Evolutionary conservation across 768 basidiomycete species (phyloP), one percentile per base, ranked within the genome.

Genomic region (Cytidiella melzeri): DNA sequence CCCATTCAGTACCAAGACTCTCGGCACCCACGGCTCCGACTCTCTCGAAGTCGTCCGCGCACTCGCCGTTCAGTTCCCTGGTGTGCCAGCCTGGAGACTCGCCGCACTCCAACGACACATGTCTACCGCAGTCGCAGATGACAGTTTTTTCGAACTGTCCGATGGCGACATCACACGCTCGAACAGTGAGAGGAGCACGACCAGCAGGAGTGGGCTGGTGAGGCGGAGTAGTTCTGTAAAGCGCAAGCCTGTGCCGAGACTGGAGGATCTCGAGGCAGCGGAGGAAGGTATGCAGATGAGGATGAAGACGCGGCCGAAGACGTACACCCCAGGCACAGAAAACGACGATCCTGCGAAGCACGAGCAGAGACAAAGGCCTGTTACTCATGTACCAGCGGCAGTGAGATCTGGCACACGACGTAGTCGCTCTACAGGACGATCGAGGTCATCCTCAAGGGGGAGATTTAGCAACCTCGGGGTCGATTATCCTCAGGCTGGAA

Each of bases 11-110:
- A 61, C 53, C 0, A 50, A 40, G 48, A 45, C 57, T 2, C 55
- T 54, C 38, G 54, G 64, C 55, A 61, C 66, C 51, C 61, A n/a
- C n/a, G n/a, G 64, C 25, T 69, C 72, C 2, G 75, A 78, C 50
- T 71, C 68, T 20, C 52, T 76, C 21, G 64, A 68, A 55, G 66
- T 71, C 18, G 71, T 83, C 27, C 73, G 72, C 18, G 76, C 78
- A 28, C 66, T 83, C 46, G 71, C 79, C 4, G 53, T 62, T 34
- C 75, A 74, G 61, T 84, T 83, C 64, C 79, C 83, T 30, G 68
- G 64, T 12, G 67, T 75, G 43, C 79, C 77, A 4, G 60, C 66
- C 28, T 62, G 66, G 63, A 52, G 56, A 52, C 52, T 51, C 64
- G 60, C 24, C 52, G 61, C 19, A 18, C 18, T 45, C 63, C 59